Conservation (phyloP, 2,329 filamentous ascomycete species). For the Penicillium olsonii region DNA sequence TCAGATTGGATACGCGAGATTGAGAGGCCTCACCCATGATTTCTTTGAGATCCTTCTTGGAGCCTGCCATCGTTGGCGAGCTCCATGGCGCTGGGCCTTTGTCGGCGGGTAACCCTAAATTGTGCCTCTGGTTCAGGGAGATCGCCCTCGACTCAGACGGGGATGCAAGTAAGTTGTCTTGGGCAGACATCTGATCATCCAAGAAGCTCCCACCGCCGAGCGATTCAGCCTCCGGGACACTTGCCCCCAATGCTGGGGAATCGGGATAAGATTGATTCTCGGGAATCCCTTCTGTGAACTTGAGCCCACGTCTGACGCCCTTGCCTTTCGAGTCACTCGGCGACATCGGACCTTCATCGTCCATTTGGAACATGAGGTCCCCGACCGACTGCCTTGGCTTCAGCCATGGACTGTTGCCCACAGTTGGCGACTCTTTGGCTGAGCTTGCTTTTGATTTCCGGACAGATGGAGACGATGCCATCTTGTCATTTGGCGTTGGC, state of each 20-base stretch:
- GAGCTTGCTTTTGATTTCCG: conserved; percentile 43
- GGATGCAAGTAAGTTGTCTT: conserved; percentile 22
- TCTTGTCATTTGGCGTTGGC: conserved; percentile 67
- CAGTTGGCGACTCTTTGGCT: conserved; percentile 44
- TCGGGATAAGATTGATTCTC: conserved; percentile 25
- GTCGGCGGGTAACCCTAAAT: conserved; percentile 28
- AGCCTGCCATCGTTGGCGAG: conserved; percentile 54
- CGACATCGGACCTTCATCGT: conserved; percentile 63
- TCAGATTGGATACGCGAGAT: conserved; percentile 54
- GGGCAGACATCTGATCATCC: conserved; percentile 31
- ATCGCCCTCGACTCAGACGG: conserved; percentile 25
- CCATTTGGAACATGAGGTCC: conserved; percentile 94
- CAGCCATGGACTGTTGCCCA: conserved; percentile 65
- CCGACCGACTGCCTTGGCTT: conserved; percentile 67
- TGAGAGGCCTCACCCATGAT: conserved; percentile 68
- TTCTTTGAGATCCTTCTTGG: conserved; percentile 72
- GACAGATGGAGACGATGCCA: conserved; percentile 49
- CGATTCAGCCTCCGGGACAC: conserved; percentile 28
- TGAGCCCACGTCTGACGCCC: conserved; percentile 23
- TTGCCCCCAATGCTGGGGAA: conserved; percentile 29
- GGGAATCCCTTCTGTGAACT: conserved; percentile 14
- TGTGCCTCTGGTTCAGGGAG: conserved; percentile 24
- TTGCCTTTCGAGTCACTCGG: conserved; percentile 35
- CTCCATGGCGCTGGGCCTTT: conserved; percentile 54
- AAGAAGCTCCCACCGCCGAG: conserved; percentile 28